Evolutionary conservation across 148 eudicot genomes (phyloP).

Genomic region (Cornus suecica): DNA sequence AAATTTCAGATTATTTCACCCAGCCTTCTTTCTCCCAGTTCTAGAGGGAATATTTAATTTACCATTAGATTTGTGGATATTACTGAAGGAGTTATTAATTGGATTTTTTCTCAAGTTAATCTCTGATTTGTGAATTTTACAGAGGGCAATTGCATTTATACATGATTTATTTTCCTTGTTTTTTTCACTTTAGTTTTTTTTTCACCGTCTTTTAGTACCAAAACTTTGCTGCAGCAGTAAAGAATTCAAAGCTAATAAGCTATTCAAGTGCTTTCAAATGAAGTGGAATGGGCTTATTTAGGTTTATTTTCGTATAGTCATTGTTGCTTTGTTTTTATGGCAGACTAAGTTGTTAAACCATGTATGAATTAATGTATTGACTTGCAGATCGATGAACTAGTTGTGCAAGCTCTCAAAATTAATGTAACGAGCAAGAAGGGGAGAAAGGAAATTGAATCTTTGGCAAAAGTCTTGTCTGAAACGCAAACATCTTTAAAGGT

Average conservation of each 20-base stretch:
- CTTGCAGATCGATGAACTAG: constrained; percentile 83
- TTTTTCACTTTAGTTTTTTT: neutral
- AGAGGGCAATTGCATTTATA: neutral
- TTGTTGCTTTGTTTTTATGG: neutral
- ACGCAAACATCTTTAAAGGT: constrained; percentile 73
- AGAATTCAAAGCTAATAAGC: neutral
- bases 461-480: constrained; percentile 56
- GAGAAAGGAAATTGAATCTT: constrained; percentile 53
- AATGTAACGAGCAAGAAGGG: constrained; percentile 29
- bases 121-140: neutral
- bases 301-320: neutral
- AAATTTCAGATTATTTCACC: neutral
- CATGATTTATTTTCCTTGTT: neutral
- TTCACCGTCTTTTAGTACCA: neutral
- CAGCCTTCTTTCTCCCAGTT: neutral
- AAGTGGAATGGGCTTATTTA: neutral
- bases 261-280: too few relatives aligned
- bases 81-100: neutral
- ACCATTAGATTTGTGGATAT: neutral
- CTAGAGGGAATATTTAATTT: neutral
- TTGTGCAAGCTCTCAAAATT: constrained; percentile 59
- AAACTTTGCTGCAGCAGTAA: neutral
- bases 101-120: too few relatives aligned
- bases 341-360: neutral
- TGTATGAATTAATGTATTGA: neutral